Percentiles rank a stretch among this genome's conserved stretches.
Conservation (phyloP, 169 alveolate species). For the Plasmodium gaboni region DNA sequence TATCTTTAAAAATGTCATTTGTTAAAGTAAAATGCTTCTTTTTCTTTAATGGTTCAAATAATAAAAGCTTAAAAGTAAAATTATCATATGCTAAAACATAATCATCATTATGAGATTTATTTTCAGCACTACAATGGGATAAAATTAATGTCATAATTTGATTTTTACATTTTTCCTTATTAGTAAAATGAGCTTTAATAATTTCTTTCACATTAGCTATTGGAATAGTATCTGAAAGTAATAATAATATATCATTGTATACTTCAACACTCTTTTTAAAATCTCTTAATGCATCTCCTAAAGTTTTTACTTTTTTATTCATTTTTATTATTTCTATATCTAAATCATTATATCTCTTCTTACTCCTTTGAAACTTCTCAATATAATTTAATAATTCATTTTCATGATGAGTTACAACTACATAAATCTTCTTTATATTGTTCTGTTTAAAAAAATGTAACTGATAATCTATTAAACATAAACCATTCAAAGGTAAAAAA, state of each 20-base stretch:
- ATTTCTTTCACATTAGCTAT: constrained; percentile 68
- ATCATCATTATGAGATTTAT: constrained; percentile 51
- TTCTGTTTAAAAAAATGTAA: constrained; percentile 55
- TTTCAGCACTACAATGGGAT: constrained; percentile 23
- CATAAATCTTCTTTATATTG: constrained; percentile 54
- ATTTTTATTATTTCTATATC: constrained; percentile 71
- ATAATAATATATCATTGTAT: constrained; percentile 51
- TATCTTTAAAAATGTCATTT: constrained; percentile 37
- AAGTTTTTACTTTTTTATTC: constrained; percentile 56
- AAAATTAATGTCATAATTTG: constrained; percentile 69
- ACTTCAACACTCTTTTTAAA: constrained; percentile 66
- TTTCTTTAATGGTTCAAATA: constrained; percentile 47
- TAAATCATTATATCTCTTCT: constrained; percentile 50
- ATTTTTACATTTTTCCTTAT: constrained; percentile 69
- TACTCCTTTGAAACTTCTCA: constrained; percentile 63
- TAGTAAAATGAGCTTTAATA: constrained; percentile 67
- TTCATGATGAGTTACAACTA: constrained; percentile 73
- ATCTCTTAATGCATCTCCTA: constrained; percentile 73
- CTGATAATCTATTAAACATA: constrained; percentile 56
- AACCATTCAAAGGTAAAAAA: constrained; percentile 61
- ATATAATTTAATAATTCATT: constrained; percentile 45
- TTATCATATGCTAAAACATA: constrained; percentile 65
- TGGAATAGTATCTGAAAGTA: constrained; percentile 73
- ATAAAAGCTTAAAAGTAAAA: constrained; percentile 49
- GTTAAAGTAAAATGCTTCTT: constrained; percentile 56